Evolutionary conservation across 805 yeast species (phyloP), one percentile per base, ranked within the genome.

Genomic region (Candida pini): DNA sequence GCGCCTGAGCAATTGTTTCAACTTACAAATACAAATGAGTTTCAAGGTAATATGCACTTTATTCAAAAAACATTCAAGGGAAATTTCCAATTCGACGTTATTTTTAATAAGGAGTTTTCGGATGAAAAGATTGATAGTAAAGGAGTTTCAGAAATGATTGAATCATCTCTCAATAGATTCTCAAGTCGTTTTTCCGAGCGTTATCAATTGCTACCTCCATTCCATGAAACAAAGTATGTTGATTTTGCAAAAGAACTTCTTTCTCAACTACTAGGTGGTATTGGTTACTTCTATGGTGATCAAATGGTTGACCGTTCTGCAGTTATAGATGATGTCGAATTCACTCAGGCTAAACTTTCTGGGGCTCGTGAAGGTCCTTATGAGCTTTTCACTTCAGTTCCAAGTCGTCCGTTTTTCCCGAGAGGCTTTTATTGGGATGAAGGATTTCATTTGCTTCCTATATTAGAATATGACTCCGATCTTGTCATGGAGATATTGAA

Each of bases 391-490:
- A 73, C 92, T 0, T 68, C 87, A 16, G 92, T 87, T 22, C 98
- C 98, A 2, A 85, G 96, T 31, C 70, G 98, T 34, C 86, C 95
- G 1, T 86, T 85, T 52, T 92, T 92, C 60, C 97, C 98, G 4
- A 71, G 98, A 43, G 98, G 98, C 0, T 92, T 92, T 53, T 87
- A 85, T 53, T 92, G 98, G 98, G 98, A 92, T 60, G 98, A 92
- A 61, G 98, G 98, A 0, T 92, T 92, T 60, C 96, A 90, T 56
- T 65, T 90, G 40, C 64, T 89, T 26, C 95, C 95, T 6, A 64
- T 92, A 25, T 58, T 84, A 47, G 81, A 81, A 31, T 89, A 81
- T 54, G 97, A 92, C 58, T 69, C 84, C 12, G 95, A 86, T 51
- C 64, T 89, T 28, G 85, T 78, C 0, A 65, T 88, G 41, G 92